A percentile compares a stretch with the other conserved stretches of the same genome.
Conservation (phyloP, 1,139 yeast genomes). For the Candida mesenterica region DNA sequence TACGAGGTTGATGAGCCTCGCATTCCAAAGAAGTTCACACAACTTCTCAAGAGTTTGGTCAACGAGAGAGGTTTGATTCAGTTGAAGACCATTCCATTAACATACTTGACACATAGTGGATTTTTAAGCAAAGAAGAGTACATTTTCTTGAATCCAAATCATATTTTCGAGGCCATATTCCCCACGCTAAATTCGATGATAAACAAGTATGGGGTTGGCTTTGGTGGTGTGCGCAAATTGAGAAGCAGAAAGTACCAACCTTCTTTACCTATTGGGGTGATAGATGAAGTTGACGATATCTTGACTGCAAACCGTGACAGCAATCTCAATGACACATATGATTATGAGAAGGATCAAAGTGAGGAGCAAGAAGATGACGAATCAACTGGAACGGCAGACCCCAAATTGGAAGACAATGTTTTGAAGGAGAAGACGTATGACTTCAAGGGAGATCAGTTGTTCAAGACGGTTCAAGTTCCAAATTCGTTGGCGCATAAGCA, state of each 20-base stretch:
- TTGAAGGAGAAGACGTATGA: constrained; percentile 11
- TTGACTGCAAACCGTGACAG: constrained; percentile 32
- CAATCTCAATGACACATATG: constrained; percentile 34
- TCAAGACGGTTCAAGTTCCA: constrained; percentile 51
- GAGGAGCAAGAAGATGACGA: constrained; percentile 18
- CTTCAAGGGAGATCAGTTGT: constrained; percentile 48
- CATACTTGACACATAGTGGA: constrained; percentile 45
- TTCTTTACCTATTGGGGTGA: constrained; percentile 53
- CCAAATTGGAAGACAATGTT: constrained; percentile 8
- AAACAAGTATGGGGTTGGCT: constrained; percentile 60
- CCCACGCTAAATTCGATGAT: constrained; percentile 63
- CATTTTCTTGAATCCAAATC: constrained; percentile 49
- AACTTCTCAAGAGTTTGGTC: constrained; percentile 31
- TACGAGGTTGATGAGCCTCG: constrained; percentile 80
- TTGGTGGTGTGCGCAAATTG: constrained; percentile 49
- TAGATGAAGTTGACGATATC: constrained; percentile 65
- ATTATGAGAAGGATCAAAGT: constrained; percentile 27
- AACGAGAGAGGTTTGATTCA: constrained; percentile 42
- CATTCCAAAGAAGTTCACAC: constrained; percentile 47
- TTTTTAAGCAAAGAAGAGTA: constrained; percentile 41
- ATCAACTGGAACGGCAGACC: background rate
- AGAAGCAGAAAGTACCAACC: constrained; percentile 59
- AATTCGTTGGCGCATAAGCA: constrained; percentile 50
- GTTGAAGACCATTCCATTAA: constrained; percentile 30
- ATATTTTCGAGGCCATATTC: constrained; percentile 49